Percentiles rank a stretch among this genome's conserved stretches.
phyloP scores from a whole-genome alignment of 441 rosid genomes.

The Cnidoscolus chayamansa region DNA sequence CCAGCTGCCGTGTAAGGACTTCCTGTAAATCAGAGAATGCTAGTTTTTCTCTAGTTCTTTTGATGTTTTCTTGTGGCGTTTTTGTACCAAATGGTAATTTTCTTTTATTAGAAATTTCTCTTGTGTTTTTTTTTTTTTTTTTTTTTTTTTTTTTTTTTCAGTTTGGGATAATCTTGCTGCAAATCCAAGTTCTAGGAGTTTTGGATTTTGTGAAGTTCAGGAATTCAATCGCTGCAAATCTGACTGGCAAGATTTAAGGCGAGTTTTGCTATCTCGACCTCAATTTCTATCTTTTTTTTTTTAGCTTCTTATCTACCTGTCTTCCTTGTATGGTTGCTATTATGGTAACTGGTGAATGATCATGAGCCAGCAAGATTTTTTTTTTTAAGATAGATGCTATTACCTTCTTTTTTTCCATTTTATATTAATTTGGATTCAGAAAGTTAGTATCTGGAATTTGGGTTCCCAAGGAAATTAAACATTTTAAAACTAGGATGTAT shows the following conservation, averaged over 20 bases:
- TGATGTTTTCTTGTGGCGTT: neutral
- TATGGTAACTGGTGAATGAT: neutral
- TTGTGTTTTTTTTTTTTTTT: neutral
- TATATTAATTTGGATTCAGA: neutral
- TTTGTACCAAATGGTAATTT: neutral
- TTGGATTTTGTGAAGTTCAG: slow-evolving; percentile 1
- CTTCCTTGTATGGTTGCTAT: neutral
- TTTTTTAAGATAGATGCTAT: neutral
- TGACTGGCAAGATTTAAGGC: slow-evolving; percentile 21
- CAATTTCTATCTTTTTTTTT: neutral
- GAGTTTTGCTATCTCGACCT: slow-evolving; percentile 1
- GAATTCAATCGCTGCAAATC: slow-evolving; percentile 16
- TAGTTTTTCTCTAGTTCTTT: neutral
- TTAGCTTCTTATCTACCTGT: neutral
- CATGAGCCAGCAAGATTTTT: neutral
- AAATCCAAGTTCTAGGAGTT: slow-evolving; percentile 7
- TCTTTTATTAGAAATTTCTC: neutral
- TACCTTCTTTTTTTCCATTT: neutral
- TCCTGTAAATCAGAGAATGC: neutral
- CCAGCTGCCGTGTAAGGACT: slow-evolving; percentile 33
- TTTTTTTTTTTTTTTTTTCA: neutral
- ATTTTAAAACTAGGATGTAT: neutral
- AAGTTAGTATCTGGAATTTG: slow-evolving; percentile 5
- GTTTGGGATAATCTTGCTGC: neutral
- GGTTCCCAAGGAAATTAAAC: neutral